Conservation (phyloP, 495 filamentous ascomycete species). For the Glarea lozoyensis region DNA sequence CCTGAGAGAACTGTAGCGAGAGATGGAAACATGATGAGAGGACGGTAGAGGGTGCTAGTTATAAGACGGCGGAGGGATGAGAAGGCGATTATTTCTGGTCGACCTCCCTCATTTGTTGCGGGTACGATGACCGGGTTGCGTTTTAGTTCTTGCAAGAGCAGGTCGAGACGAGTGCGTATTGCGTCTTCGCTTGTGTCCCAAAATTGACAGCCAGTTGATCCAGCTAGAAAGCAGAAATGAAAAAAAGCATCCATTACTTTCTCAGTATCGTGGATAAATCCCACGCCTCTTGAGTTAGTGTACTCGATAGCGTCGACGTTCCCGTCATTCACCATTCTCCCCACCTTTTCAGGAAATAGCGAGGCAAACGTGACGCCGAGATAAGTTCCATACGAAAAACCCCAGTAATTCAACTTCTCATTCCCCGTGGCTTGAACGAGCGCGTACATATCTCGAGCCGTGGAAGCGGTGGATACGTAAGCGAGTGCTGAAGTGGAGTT, state of each 20-base stretch:
- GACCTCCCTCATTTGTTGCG: conserved; percentile 11
- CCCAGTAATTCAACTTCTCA: conserved; percentile 42
- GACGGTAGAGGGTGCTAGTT: conserved; percentile 46
- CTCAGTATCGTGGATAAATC: conserved; percentile 42
- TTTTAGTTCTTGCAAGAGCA: conserved; percentile 33
- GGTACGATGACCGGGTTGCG: conserved; percentile 40
- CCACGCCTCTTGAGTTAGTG: conserved; percentile 35
- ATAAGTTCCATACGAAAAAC: conserved; percentile 44
- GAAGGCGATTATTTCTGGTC: conserved; percentile 31
- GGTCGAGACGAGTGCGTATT: conserved; percentile 30
- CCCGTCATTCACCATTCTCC: conserved; percentile 39
- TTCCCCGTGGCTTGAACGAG: conserved; percentile 17
- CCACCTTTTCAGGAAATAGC: conserved; percentile 39
- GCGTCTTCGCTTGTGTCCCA: conserved; percentile 30
- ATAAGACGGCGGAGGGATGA: conserved; percentile 34
- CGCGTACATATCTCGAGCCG: conserved; percentile 34
- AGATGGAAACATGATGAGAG: conserved; percentile 45
- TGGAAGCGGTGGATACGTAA: conserved; percentile 30
- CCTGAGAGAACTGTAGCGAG: conserved; percentile 45
- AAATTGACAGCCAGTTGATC: conserved; percentile 38
- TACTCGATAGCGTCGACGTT: conserved; percentile 41
- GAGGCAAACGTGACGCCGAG: conserved; percentile 42
- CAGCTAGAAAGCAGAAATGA: conserved; percentile 40
- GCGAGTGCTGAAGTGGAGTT: conserved; percentile 19
- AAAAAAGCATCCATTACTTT: conserved; percentile 46